These are phyloP conservation scores for Termitomyces sp. DNA, from an alignment of 768 basidiomycete species.

Conservation along the genomic window DNA sequence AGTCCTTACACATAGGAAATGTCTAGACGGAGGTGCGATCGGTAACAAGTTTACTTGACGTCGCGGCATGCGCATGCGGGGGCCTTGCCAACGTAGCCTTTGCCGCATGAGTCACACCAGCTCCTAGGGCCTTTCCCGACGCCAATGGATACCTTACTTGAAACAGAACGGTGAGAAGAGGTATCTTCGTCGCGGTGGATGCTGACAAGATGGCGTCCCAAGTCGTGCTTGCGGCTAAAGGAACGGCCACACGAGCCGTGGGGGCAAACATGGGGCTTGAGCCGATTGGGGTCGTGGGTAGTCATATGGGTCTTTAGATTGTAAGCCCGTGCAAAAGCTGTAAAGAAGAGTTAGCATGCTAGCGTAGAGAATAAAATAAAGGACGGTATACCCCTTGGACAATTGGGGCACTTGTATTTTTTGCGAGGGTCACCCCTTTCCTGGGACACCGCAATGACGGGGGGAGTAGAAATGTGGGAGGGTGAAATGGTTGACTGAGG, in stretches of 20 bases:
- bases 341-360: conserved; percentile 9
- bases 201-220: conserved; percentile 84
- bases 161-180: conserved; percentile 33
- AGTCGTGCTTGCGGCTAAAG: conserved; percentile 92
- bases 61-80: conserved; percentile 60
- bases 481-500: conserved; percentile 53
- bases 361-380: conserved; percentile 2
- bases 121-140: conserved; percentile 57
- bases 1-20: conserved; percentile 28
- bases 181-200: conserved; percentile 76
- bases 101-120: conserved; percentile 78
- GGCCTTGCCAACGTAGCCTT: conserved; percentile 55
- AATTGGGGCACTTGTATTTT: conserved; percentile 73
- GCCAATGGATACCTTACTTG: conserved; percentile 54
- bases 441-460: conserved; percentile 28
- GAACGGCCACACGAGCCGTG: conserved; percentile 84
- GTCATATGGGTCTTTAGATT: conserved; percentile 95
- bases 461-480: conserved; percentile 49
- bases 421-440: conserved; percentile 63
- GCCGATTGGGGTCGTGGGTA: conserved; percentile 89
- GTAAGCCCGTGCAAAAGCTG: conserved; percentile 90
- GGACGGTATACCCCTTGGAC: conserved; percentile 58
- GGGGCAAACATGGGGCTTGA: conserved; percentile 87
- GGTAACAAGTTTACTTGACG: conserved; percentile 45
- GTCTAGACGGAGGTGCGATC: conserved; percentile 11